Evolutionary conservation across 495 filamentous ascomycete genomes (phyloP), one percentile per base, ranked within the genome.

Genomic region (Pseudomonodictys pantanalensis): DNA sequence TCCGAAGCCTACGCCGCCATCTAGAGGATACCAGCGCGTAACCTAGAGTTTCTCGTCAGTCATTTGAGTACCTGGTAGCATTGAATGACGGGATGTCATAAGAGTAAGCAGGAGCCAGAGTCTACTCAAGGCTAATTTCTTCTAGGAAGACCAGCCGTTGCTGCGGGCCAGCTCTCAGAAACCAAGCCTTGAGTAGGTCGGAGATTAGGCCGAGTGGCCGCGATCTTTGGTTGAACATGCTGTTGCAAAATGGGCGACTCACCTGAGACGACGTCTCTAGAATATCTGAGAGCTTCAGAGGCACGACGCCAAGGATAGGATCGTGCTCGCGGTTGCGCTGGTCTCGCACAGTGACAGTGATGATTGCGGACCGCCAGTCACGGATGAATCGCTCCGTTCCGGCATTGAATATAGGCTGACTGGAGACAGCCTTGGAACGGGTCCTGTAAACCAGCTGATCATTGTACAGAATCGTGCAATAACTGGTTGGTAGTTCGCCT

Each of bases 401-500:
- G 12, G 92, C 92, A 64, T 97, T 95, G 77, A 95, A 97, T 61
- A 97, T 96, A 9, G 92, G 92, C 72, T 92, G 91, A 43, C 88
- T 92, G 61, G 88, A 95, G 11, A 95, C 85, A 24, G 89, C 91
- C 75, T 97, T 97, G 20, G 87, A 78, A 63, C 92, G 84, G 28
- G 92, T 97, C 60, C 90, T 88, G 75, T 96, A 97, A 47, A 92
- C 89, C 68, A 96, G 72, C 72, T 95, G 83, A 69, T 97, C 92
- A 66, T 96, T 96, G 68, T 87, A 78, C 22, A 91, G 72, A 52
- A 97, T 90, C 26, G 90, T 95, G 75, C 92, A 96, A 73, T 97
- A 97, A 49, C 86, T 85, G 58, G 85, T 93, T 5, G 92, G 92
- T 32, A 97, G 73, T 35, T 85, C 81, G 55, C 83, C 84, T 58